A percentile compares a stretch with the other conserved stretches of the same genome.
These are phyloP conservation scores for Globisporangium orthogonon DNA, from an alignment of 352 stramenopile genomes.

Conservation along the genomic window DNA sequence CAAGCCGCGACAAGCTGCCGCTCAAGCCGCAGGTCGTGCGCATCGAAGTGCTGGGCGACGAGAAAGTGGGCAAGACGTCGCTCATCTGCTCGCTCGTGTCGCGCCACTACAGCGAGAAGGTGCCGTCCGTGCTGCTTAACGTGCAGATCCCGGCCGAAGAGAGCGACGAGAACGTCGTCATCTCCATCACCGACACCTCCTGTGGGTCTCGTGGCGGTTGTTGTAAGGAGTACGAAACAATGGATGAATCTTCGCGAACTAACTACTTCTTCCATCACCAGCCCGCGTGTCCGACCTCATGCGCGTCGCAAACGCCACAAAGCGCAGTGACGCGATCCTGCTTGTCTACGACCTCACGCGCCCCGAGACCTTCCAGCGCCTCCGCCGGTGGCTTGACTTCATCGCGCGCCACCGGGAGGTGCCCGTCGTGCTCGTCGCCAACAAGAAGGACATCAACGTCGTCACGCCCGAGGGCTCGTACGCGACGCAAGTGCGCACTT, in stretches of 20 bases:
- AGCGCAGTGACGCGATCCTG: conserved; percentile 81
- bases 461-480: conserved; percentile 56
- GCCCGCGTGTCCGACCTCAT: conserved; percentile 75
- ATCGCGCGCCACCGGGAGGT: conserved; percentile 85
- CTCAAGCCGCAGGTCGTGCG: conserved; percentile 79
- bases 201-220: conserved; percentile 28
- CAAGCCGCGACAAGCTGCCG: conserved; percentile 35
- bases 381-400: conserved; percentile 81
- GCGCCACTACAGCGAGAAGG: conserved; percentile 84
- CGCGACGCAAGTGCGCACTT: conserved; percentile 58
- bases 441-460: conserved; percentile 84
- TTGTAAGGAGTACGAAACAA: too few species aligned
- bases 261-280: conserved; percentile 7
- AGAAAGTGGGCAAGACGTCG: conserved; percentile 89
- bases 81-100: conserved; percentile 89
- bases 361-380: conserved; percentile 77
- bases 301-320: conserved; percentile 78
- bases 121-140: conserved; percentile 81
- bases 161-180: conserved; percentile 86
- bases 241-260: too few species aligned
- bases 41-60: conserved; percentile 86
- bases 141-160: conserved; percentile 87
- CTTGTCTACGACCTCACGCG: conserved; percentile 85
- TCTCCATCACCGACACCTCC: conserved; percentile 87
- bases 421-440: conserved; percentile 83